Percentiles rank a stretch among this genome's conserved stretches.
phyloP scores from a whole-genome alignment of 805 yeast genomes.

The Wickerhamiella shivajii region DNA sequence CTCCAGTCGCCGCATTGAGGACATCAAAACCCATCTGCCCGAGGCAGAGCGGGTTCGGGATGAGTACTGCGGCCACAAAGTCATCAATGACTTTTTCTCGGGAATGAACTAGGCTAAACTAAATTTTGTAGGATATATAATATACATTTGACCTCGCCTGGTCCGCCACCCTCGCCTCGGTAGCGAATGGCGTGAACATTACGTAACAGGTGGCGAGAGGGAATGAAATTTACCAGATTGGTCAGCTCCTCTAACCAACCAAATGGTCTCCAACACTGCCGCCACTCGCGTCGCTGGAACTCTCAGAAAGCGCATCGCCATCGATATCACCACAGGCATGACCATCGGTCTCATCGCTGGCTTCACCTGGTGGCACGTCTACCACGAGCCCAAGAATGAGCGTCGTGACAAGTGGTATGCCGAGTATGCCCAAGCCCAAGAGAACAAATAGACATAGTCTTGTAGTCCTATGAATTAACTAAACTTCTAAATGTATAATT shows the following conservation, averaged over 20 bases:
- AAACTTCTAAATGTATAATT: too few relatives aligned
- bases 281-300: constrained; percentile 44
- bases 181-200: too few relatives aligned
- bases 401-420: constrained; percentile 79
- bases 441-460: constrained; percentile 18
- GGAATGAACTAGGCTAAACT: too few relatives aligned
- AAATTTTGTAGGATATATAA: too few relatives aligned
- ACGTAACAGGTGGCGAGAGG: too few relatives aligned
- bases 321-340: constrained; percentile 64
- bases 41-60: constrained; percentile 21
- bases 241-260: constrained; percentile 1
- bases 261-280: constrained; percentile 19
- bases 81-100: background rate
- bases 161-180: too few relatives aligned
- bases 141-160: too few relatives aligned
- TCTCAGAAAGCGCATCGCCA: constrained; percentile 63
- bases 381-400: constrained; percentile 59
- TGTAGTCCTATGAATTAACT: too few relatives aligned
- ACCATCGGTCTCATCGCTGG: constrained; percentile 36
- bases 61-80: constrained; percentile 8
- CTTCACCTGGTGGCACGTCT: constrained; percentile 70
- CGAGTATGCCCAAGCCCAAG: constrained; percentile 59
- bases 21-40: constrained; percentile 51
- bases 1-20: constrained; percentile 51
- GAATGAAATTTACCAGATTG: too few relatives aligned